Conservation (phyloP, 148 eudicot species). For the Heliosperma pusillum region DNA sequence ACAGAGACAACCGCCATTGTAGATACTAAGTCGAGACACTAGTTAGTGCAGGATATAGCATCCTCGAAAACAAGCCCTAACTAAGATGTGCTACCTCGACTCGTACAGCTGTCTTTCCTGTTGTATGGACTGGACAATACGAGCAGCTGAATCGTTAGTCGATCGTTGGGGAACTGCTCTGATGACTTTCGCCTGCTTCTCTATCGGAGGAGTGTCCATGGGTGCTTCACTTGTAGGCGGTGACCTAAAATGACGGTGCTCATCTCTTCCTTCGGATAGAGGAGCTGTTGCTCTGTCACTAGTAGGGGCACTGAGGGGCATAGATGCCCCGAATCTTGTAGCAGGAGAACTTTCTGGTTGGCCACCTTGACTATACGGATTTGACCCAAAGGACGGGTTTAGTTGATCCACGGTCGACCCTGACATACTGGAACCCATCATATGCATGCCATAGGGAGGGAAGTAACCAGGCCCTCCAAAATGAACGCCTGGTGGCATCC, state of each 20-base stretch:
- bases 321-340: conserved; percentile 24
- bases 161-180: conserved; percentile 77
- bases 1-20: conserved; percentile 14
- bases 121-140: conserved; percentile 80
- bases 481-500: conserved; percentile 40
- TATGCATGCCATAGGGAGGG: conserved; percentile 64
- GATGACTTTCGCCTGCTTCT: conserved; percentile 48
- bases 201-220: conserved; percentile 22
- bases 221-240: conserved; percentile 30
- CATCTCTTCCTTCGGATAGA: conserved; percentile 32
- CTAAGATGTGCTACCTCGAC: conserved; percentile 22
- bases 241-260: conserved; percentile 40
- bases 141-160: conserved; percentile 64
- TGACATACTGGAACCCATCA: conserved; percentile 37
- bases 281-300: conserved; percentile 26
- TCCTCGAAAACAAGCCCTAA: conserved; percentile 7
- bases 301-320: conserved; percentile 57
- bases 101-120: conserved; percentile 59
- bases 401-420: conserved; percentile 48
- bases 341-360: conserved; percentile 26
- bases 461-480: conserved; percentile 53
- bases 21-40: conserved; percentile 7
- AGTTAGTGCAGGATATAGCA: not conserved
- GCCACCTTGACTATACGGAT: conserved; percentile 30
- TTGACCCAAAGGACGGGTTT: conserved; percentile 29